Evolutionary conservation across 306 rosid species (phyloP), one percentile per base, ranked within the genome.

Genomic region (Dalbergia oliveri): DNA sequence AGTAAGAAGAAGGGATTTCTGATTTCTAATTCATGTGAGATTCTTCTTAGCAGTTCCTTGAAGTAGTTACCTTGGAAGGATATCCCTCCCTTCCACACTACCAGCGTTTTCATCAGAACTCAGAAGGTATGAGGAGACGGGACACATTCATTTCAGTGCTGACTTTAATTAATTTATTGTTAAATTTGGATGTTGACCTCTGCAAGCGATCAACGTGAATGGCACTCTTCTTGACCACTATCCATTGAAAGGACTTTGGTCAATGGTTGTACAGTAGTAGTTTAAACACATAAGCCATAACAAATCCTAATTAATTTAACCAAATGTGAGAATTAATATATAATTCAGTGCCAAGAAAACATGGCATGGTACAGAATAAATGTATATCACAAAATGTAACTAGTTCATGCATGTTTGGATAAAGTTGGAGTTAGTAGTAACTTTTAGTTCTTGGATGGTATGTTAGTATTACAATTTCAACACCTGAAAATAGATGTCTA

Each of bases 371-470:
- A 26, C 31, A 26, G 3, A 26, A 26, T 26, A 26, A 26, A 26
- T 26, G 41, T 15, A 73, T 11, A 50, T 39, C 34, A 64, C 7
- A 31, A 21, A 80, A 31, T 51, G 21, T 9, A 77, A 21, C 16
- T 9, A 39, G 54, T 57, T 59, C 2, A 12, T 45, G 35, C 35
- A 67, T 47, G 56, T 43, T 18, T 58, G 76, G 26, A 10, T 10
- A 8, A 66, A 66, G 54, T 44, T 54, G 73, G n/a, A 73, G 14
- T 73, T n/a, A n/a, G n/a, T 81, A 60, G 50, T 54, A 78, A 74
- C 9, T 63, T 77, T 43, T 43, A 54, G 64, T 78, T 57, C 33
- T 83, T 72, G 83, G 76, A 72, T 21, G 79, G 66, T 47, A 83
- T 83, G 83, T 83, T 77, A n/a, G n/a, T n/a, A n/a, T n/a, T n/a